A percentile compares a stretch with the other conserved stretches of the same genome.
These are phyloP conservation scores for Coemansia reversa DNA, from an alignment of 192 early-diverging fungal species.

Conservation along the genomic window DNA sequence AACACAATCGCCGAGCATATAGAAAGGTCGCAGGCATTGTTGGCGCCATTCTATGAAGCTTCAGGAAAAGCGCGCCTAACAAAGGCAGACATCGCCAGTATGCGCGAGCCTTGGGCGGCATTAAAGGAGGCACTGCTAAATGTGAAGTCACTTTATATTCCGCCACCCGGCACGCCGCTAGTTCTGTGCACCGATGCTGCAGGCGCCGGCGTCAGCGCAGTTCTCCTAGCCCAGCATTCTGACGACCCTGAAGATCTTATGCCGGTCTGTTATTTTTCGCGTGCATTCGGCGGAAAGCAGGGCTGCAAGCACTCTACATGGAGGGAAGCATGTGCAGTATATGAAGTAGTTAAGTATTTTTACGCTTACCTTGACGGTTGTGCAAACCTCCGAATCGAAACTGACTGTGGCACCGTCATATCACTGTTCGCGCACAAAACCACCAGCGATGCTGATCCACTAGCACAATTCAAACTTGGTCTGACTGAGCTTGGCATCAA, in stretches of 20 bases:
- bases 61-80: too few relatives aligned
- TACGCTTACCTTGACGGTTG: conserved; percentile 31
- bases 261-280: conserved; percentile 28
- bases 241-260: conserved; percentile 12
- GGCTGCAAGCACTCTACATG: conserved; percentile 17
- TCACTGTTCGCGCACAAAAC: conserved; percentile 11
- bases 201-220: too few relatives aligned
- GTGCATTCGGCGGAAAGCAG: conserved; percentile 1
- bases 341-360: conserved; percentile 19
- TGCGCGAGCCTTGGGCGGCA: too few relatives aligned
- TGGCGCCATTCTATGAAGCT: conserved; percentile 38
- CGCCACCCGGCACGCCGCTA: too few relatives aligned
- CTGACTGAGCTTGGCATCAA: conserved; percentile 15
- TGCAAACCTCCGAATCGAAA: conserved; percentile 16
- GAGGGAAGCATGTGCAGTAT: conserved; percentile 19
- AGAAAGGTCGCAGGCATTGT: conserved; percentile 12
- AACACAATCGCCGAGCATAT: conserved; percentile 26
- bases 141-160: too few relatives aligned
- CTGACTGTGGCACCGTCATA: conserved; percentile 18
- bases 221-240: conserved; percentile 7
- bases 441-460: conserved; percentile 3
- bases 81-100: too few relatives aligned
- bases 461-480: neutral
- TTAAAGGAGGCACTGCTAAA: too few relatives aligned
- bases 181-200: too few relatives aligned